These are phyloP conservation scores for Pythium insidiosum DNA, from an alignment of 352 stramenopile genomes.

Conservation along the genomic window DNA sequence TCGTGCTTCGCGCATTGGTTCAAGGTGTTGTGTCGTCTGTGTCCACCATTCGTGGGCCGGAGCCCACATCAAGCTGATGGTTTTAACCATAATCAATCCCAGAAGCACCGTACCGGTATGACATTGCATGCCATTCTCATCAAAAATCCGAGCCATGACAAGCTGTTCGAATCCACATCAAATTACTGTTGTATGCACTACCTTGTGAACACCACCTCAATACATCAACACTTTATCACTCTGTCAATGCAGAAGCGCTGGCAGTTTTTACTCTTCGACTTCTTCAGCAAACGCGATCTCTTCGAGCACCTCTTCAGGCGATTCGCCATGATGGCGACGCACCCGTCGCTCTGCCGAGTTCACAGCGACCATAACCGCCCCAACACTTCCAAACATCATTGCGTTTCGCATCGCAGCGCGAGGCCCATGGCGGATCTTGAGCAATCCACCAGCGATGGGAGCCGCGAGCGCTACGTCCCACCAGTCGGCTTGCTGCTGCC, in stretches of 20 bases:
- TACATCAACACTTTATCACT: no score
- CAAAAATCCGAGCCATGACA: no score
- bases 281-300: constrained; percentile 39
- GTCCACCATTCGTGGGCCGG: no score
- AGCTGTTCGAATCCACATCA: no score
- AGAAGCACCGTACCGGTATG: no score
- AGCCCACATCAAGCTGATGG: no score
- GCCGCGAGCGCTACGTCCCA: constrained; percentile 28
- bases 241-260: no score
- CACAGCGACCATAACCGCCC: constrained; percentile 20
- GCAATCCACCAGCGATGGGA: constrained; percentile 17
- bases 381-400: constrained; percentile 13
- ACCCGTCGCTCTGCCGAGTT: constrained; percentile 22
- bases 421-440: constrained; percentile 20
- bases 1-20: no score
- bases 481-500: constrained; percentile 20
- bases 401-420: constrained; percentile 19
- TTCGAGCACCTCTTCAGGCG: constrained; percentile 26
- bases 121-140: no score
- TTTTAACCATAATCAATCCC: no score
- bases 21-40: no score
- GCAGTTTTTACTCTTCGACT: constrained; percentile 21
- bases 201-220: background rate
- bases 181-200: no score
- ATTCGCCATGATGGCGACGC: constrained; percentile 15